These are phyloP conservation scores for Lepidium campestre DNA, from an alignment of 441 rosid genomes.

Conservation along the genomic window DNA sequence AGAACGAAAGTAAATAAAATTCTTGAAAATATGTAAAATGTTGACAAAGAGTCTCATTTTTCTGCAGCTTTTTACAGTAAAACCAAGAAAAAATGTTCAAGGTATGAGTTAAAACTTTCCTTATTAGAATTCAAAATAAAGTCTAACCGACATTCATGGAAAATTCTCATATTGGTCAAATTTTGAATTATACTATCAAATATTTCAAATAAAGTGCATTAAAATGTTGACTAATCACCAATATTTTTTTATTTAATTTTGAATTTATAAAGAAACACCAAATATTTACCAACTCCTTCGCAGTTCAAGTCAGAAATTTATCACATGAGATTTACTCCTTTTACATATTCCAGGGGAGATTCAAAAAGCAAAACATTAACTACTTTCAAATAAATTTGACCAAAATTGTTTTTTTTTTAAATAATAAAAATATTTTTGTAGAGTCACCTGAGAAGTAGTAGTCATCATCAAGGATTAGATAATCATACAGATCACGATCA, in stretches of 20 bases:
- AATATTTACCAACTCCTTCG: not conserved
- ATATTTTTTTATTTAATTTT: too few relatives aligned
- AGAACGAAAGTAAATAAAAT: not conserved
- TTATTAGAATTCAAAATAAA: not conserved
- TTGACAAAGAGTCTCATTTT: constrained; percentile 6
- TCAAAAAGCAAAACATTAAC: not conserved
- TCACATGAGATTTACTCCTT: not conserved
- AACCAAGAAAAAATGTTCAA: constrained; percentile 8
- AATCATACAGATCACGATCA: constrained; percentile 37
- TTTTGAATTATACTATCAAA: not conserved
- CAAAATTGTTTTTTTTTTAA: not conserved
- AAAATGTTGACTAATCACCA: constrained; percentile 4
- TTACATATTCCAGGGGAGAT: not conserved
- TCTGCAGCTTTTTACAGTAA: constrained; percentile 20
- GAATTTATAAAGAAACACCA: not conserved
- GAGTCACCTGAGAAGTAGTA: constrained; percentile 41
- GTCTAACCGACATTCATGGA: not conserved
- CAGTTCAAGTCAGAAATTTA: not conserved
- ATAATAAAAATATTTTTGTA: not conserved
- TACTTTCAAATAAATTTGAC: not conserved
- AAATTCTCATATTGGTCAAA: not conserved
- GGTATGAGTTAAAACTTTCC: not conserved
- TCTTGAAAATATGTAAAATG: constrained; percentile 3
- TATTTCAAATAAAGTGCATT: not conserved
- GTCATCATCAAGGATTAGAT: constrained; percentile 27